Evolutionary conservation across 2,329 filamentous ascomycete species (phyloP), one percentile per base, ranked within the genome.

Genomic region (Chrysoporthe cubensis): DNA sequence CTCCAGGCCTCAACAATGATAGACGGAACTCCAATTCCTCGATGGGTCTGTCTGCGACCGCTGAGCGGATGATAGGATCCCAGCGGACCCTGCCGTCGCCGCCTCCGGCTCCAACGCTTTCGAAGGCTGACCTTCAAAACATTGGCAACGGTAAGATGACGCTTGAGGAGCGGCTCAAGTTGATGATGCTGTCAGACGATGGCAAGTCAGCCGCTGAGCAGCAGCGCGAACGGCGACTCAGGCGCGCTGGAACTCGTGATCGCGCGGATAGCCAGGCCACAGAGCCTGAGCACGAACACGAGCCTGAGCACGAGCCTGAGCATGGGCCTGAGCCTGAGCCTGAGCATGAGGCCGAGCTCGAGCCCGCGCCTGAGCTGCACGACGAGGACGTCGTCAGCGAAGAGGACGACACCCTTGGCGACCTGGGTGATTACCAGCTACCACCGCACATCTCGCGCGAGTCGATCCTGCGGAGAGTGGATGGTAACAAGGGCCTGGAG

Each of bases 391-490:
- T 83, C 37, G 76, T 76, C 11, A 80, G 83, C 14, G 87, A 88
- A 71, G 86, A 84, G 54, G 87, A 89, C 26, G 86, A 89, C 65
- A 84, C 84, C 2, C 75, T 89, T 56, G 88, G 86, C 58, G 88
- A 91, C 66, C 78, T 90, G 66, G 83, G 86, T 69, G 87, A 90
- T 67, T 91, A 90, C 73, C 84, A 91, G 71, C 80, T 91, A 16
- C 92, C 89, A 21, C 85, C 91, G 13, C 91, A 91, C 65, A 97
- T 98, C 75, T 97, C 95, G 9, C 88, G 95, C 48, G 96, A 98
- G 77, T 97, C 94, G 0, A 98, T 98, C 73, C 83, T 98, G 73
- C 90, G 92, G 64, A 93, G 95, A 70, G 90, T 97, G 66, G 93
- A 96, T 76, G 92, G 85, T 59, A 85, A 84, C 73, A 80, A 83